Evolutionary conservation across 2,329 filamentous ascomycete genomes (phyloP), one percentile per base, ranked within the genome.

Genomic region (Colletotrichum melonis): DNA sequence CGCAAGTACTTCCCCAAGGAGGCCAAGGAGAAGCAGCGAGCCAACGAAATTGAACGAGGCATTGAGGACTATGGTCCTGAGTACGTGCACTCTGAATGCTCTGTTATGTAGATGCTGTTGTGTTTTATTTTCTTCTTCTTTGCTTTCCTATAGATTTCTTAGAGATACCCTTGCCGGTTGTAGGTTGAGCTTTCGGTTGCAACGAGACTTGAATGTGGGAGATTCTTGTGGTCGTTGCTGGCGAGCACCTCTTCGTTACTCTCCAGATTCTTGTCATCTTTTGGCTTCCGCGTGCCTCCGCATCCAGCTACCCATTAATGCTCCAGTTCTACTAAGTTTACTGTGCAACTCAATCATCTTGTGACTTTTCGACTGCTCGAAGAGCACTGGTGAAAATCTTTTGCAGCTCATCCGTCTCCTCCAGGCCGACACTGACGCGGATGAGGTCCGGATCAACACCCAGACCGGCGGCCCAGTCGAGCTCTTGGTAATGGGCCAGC

Each of bases 381-480:
- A 98, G 85, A n/a, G 96, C 96, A 63, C 81, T 86, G 72, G 87
- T 83, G 78, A 98, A 94, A 22, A 88, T 89, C 16, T 81, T 82
- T 38, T 89, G 87, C 77, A 98, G 82, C 72, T 92, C 89, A 28
- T 87, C 85, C 1, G 91, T 89, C 74, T 97, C 94, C 81, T 99
- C 97, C 64, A 99, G 83, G 0, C 97, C 97, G 66, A 98, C 93
- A 79, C 95, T 98, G 76, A 98, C 91, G 55, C 97, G 89, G 60
- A 98, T 88, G 69, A 99, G 83, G 80, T 94, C 90, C 1, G 91
- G 90, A 67, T 97, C 93, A 3, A 98, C 94, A 0, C 95, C 95
- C 81, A 93, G 96, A 73, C 92, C 87, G 30, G 89, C 91, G 56
- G 94, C 94, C 97, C 97, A 99, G n/a, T 95, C 92, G 55, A 98